Percentiles rank a stretch among this genome's conserved stretches.
phyloP scores from a whole-genome alignment of 2,329 filamentous ascomycete genomes.

The Uncinocarpus reesii region DNA sequence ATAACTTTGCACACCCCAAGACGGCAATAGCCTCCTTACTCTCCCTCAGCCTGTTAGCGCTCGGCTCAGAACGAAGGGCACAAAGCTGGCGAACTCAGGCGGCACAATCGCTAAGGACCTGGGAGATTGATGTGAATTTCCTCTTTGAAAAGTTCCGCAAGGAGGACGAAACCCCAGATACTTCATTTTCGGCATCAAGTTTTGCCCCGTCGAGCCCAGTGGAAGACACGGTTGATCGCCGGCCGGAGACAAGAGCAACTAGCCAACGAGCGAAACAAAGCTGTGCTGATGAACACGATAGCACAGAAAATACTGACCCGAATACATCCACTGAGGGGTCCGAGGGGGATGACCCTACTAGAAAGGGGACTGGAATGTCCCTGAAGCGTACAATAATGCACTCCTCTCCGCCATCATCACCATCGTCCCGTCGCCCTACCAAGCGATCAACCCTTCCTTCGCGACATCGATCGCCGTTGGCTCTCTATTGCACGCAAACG shows the following conservation, averaged over 20 bases:
- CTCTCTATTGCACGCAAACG: conserved; percentile 21
- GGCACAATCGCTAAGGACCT: not conserved
- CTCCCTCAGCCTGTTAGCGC: conserved; percentile 6
- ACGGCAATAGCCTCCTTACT: conserved; percentile 8
- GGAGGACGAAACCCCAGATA: not conserved
- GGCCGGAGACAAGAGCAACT: not conserved
- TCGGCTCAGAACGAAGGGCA: not conserved
- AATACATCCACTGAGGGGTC: not conserved
- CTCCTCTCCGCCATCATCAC: not conserved
- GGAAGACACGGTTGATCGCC: not conserved
- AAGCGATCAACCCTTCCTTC: not conserved
- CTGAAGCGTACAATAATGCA: not conserved
- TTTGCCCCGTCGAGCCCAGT: not conserved
- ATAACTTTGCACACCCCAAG: not conserved
- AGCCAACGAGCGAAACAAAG: not conserved
- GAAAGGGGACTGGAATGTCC: not conserved
- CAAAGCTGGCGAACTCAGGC: conserved; percentile 4
- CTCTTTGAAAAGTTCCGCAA: not conserved
- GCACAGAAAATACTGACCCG: not conserved
- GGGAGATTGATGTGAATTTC: conserved; percentile 6
- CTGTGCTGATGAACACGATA: not conserved
- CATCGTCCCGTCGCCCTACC: not conserved
- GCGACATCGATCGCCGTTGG: not conserved
- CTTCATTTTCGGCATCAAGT: not conserved
- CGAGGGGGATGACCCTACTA: not conserved